A percentile compares a stretch with the other conserved stretches of the same genome.
Conservation (phyloP, 78 protist species). For the Bodo saltans region DNA sequence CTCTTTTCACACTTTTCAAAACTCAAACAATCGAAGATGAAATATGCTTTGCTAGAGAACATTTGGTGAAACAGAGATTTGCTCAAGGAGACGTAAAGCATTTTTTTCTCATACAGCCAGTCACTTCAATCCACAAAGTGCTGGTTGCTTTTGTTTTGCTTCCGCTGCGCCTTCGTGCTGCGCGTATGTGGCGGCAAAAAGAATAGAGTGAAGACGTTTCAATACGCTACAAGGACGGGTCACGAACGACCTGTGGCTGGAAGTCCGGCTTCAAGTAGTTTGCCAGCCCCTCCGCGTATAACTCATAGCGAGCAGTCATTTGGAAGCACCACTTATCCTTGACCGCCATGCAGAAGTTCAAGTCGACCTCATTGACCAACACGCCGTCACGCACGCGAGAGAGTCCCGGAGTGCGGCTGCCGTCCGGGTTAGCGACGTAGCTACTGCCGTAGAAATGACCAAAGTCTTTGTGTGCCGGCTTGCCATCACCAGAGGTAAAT, state of each 20-base stretch:
- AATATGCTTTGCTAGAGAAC: too few species aligned
- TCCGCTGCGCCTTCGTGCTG: too few species aligned
- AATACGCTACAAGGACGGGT: slow-evolving; percentile 18
- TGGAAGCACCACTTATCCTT: slow-evolving; percentile 85
- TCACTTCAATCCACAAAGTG: too few species aligned
- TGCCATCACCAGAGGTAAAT: slow-evolving; percentile 83
- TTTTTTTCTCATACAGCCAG: too few species aligned
- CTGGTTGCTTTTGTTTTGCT: too few species aligned
- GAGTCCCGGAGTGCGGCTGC: slow-evolving; percentile 70
- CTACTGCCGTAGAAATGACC: slow-evolving; percentile 93
- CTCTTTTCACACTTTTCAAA: too few species aligned
- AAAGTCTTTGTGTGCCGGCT: slow-evolving; percentile 87
- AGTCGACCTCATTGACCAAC: slow-evolving; percentile 81
- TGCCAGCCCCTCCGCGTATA: slow-evolving; percentile 39
- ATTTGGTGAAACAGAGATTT: too few species aligned
- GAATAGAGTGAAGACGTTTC: too few species aligned
- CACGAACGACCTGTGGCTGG: slow-evolving; percentile 39
- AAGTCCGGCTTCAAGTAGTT: slow-evolving; percentile 11
- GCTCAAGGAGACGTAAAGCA: too few species aligned
- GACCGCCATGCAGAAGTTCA: slow-evolving; percentile 79
- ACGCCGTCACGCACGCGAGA: slow-evolving; percentile 80
- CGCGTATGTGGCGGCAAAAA: too few species aligned
- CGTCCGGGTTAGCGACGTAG: slow-evolving; percentile 84
- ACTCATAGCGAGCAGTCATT: slow-evolving; percentile 32
- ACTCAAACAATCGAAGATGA: too few species aligned